phyloP scores from a whole-genome alignment of 2,329 filamentous ascomycete genomes.

The Microdochium nivale region DNA sequence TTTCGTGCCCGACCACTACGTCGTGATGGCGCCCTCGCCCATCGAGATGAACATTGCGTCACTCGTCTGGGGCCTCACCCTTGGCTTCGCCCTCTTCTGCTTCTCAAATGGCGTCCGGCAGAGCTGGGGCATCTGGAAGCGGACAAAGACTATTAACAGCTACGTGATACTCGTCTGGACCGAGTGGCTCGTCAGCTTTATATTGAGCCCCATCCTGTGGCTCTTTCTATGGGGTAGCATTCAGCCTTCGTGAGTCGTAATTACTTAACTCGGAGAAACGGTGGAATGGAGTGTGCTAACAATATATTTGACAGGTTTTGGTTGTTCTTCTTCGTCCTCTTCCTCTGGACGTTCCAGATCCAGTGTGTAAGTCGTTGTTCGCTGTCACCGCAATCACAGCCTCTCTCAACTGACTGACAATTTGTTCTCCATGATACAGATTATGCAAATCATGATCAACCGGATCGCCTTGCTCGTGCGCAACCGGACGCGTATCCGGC shows the following conservation, averaged over 20 bases:
- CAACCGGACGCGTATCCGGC: constrained; percentile 17
- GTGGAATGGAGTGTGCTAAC: neutral
- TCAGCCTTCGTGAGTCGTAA: neutral
- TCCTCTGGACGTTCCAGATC: neutral
- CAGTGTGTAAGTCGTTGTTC: neutral
- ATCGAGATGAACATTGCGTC: neutral
- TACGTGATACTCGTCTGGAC: neutral
- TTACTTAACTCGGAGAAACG: too few species aligned
- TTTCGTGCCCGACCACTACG: neutral
- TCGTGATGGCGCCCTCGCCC: neutral
- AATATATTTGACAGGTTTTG: neutral
- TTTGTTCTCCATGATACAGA: neutral
- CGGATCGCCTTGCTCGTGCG: constrained; percentile 31
- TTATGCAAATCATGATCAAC: constrained; percentile 38
- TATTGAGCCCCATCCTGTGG: neutral
- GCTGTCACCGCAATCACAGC: neutral
- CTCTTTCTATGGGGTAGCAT: neutral
- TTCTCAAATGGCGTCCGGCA: neutral
- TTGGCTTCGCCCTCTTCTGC: neutral
- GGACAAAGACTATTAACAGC: neutral
- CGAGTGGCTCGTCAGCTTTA: neutral
- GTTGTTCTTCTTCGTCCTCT: neutral
- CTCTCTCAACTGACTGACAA: neutral
- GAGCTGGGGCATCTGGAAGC: neutral
- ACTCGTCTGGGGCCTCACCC: neutral